Evolutionary conservation across 2,329 filamentous ascomycete species (phyloP).

Genomic region (Fusarium sulawesiense): DNA sequence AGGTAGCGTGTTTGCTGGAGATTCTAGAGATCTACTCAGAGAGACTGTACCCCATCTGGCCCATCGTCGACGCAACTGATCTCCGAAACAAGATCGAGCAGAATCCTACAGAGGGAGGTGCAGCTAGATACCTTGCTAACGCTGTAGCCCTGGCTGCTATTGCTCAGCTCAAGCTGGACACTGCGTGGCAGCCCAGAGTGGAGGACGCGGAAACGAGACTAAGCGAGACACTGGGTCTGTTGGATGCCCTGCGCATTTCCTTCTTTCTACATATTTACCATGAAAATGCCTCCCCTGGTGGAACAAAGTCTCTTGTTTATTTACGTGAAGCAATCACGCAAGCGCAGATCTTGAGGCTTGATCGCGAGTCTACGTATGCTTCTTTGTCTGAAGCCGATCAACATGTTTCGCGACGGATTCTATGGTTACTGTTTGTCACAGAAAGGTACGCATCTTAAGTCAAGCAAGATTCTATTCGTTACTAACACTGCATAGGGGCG

Average conservation of each 20-base stretch:
- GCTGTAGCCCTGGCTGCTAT: constrained; percentile 61
- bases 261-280: constrained; percentile 66
- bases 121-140: constrained; percentile 56
- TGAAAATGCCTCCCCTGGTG: constrained; percentile 60
- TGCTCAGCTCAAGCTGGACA: constrained; percentile 59
- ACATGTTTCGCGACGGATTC: constrained; percentile 58
- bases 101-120: constrained; percentile 48
- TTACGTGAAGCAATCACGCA: constrained; percentile 63
- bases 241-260: constrained; percentile 58
- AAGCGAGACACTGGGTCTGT: constrained; percentile 47
- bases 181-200: constrained; percentile 44
- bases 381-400: constrained; percentile 53
- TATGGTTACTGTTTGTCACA: constrained; percentile 63
- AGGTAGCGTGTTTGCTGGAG: constrained; percentile 45
- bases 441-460: constrained; percentile 47
- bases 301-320: constrained; percentile 59
- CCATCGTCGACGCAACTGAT: constrained; percentile 59
- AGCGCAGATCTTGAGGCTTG: constrained; percentile 61
- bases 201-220: constrained; percentile 46
- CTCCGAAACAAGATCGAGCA: constrained; percentile 53
- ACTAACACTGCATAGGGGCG: constrained; percentile 52
- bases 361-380: constrained; percentile 57
- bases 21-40: constrained; percentile 59
- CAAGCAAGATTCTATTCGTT: accelerated
- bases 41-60: constrained; percentile 65